These are phyloP conservation scores for Fusarium musae DNA, from an alignment of 2,329 filamentous ascomycete genomes.

Conservation along the genomic window DNA sequence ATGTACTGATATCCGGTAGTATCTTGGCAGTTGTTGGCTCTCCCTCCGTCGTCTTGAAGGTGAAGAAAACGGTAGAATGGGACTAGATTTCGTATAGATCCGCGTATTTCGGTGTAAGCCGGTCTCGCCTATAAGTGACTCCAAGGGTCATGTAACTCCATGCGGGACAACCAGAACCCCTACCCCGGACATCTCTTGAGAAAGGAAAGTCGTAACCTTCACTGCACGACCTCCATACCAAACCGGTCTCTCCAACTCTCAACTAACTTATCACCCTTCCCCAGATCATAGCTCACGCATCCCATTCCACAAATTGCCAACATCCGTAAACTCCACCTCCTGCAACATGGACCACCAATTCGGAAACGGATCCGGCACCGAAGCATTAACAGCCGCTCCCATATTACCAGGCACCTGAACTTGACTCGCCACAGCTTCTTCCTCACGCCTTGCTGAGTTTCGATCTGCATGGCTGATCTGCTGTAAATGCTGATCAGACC, in stretches of 20 bases:
- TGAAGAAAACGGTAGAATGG: too few relatives aligned
- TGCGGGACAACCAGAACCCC: too few relatives aligned
- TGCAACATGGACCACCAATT: slow-evolving; percentile 44
- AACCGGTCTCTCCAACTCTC: background rate
- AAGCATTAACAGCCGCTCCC: background rate
- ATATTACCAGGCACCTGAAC: background rate
- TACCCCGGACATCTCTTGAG: too few relatives aligned
- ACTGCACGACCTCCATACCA: background rate
- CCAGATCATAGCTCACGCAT: background rate
- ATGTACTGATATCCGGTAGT: too few relatives aligned
- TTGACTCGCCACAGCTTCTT: background rate
- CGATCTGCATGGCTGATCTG: slow-evolving; percentile 37
- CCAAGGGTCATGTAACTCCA: too few relatives aligned
- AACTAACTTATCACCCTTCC: too few relatives aligned
- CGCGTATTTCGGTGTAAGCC: too few relatives aligned
- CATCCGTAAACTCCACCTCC: slow-evolving; percentile 38
- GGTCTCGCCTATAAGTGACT: too few relatives aligned
- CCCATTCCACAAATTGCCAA: slow-evolving; percentile 24
- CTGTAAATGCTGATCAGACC: slow-evolving; percentile 36
- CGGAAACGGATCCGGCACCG: slow-evolving; percentile 33
- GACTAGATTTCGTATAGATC: too few relatives aligned
- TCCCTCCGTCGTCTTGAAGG: too few relatives aligned
- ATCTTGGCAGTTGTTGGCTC: too few relatives aligned
- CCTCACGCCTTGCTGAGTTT: background rate
- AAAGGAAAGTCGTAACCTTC: background rate